phyloP scores from a whole-genome alignment of 2,329 filamentous ascomycete species.

The Rhynchosporium graminicola region DNA sequence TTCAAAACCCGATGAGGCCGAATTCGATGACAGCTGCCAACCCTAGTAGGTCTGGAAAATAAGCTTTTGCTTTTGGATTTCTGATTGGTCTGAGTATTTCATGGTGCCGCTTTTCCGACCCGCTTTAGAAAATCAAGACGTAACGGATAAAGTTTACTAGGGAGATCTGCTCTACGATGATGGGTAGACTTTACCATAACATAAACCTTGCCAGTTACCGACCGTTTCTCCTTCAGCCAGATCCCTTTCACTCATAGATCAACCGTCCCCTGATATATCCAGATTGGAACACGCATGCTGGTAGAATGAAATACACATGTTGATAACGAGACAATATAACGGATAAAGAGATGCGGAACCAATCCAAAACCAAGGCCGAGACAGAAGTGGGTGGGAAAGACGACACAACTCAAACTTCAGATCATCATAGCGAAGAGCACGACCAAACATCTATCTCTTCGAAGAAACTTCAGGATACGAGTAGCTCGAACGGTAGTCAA shows the following conservation, averaged over 20 bases:
- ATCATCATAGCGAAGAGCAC: constrained; percentile 8
- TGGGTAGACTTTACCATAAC: not conserved
- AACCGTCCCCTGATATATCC: not conserved
- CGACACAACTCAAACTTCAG: constrained; percentile 11
- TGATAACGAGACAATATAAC: not conserved
- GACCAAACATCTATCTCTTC: constrained; percentile 14
- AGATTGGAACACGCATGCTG: not conserved
- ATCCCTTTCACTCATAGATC: not conserved
- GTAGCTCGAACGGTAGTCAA: not conserved
- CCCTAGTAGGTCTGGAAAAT: constrained; percentile 1
- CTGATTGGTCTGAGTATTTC: not conserved
- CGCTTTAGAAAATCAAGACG: not conserved
- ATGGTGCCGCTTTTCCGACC: constrained; percentile 5
- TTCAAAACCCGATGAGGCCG: not conserved
- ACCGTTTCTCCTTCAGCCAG: not conserved
- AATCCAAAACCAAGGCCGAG: constrained; percentile 19
- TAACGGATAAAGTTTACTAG: constrained; percentile 3
- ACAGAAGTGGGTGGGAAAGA: constrained; percentile 19
- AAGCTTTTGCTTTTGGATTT: not conserved
- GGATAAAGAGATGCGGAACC: constrained; percentile 15
- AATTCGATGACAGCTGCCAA: not conserved
- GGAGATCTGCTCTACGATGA: constrained; percentile 1
- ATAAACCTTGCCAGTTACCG: not conserved
- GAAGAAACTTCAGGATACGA: constrained; percentile 13
- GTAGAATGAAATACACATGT: not conserved